Percentiles rank a stretch among this genome's conserved stretches.
phyloP scores from a whole-genome alignment of 176 grass and related monocot genomes.

The Triticum monococcum region DNA sequence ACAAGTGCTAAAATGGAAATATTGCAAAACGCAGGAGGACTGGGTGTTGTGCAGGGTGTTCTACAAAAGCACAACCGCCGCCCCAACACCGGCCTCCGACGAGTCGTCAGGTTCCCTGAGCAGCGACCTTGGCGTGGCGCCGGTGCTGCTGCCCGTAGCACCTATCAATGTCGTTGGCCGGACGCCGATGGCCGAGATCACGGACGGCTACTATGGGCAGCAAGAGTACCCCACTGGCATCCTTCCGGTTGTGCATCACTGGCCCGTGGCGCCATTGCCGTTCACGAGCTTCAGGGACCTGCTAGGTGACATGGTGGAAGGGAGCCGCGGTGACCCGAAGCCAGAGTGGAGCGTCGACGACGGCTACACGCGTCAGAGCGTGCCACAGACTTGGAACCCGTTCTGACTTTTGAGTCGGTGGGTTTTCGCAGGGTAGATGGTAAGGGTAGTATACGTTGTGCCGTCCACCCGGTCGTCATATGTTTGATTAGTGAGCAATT shows the following conservation, averaged over 20 bases:
- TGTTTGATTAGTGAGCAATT: too few relatives aligned
- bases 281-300: slow-evolving; percentile 22
- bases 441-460: neutral
- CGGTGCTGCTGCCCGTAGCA: neutral
- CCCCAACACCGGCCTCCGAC: neutral
- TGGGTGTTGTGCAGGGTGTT: slow-evolving; percentile 74
- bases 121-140: slow-evolving; percentile 4
- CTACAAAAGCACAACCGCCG: slow-evolving; percentile 35
- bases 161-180: neutral
- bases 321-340: neutral
- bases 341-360: slow-evolving; percentile 21
- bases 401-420: neutral
- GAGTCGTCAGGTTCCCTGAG: neutral
- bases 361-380: neutral
- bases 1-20: neutral
- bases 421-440: neutral
- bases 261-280: neutral
- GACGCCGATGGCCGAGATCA: neutral
- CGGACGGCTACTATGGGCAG: neutral
- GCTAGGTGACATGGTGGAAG: slow-evolving; percentile 27
- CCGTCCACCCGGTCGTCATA: neutral
- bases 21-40: slow-evolving; percentile 41
- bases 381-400: slow-evolving; percentile 14
- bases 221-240: neutral
- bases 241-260: neutral